Evolutionary conservation across 192 early-diverging fungal genomes (phyloP).

Genomic region (Linnemannia zychae): DNA sequence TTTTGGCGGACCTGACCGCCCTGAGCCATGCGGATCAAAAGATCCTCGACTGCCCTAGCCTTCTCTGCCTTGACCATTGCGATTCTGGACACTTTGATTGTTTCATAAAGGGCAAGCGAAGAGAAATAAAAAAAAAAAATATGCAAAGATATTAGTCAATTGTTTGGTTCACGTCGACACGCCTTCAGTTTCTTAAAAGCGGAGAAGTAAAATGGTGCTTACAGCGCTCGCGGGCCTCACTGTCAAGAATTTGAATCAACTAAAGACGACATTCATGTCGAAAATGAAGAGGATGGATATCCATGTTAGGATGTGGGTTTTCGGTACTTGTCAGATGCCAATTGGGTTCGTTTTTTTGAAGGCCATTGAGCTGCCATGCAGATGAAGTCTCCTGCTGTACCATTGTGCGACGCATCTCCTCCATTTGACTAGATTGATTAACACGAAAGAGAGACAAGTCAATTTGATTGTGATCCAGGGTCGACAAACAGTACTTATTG

Average conservation of each 20-base stretch:
- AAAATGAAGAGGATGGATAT: neutral
- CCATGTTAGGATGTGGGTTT: neutral
- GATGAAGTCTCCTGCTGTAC: constrained; percentile 42
- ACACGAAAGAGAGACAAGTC: neutral
- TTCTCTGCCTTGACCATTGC: constrained; percentile 92
- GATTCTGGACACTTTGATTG: constrained; percentile 94
- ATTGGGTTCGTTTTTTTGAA: neutral
- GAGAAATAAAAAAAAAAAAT: neutral
- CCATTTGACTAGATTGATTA: constrained; percentile 75
- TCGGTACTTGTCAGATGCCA: neutral
- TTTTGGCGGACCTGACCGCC: constrained; percentile 84
- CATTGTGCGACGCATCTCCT: constrained; percentile 88
- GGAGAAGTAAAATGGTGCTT: constrained; percentile 25
- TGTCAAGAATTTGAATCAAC: constrained; percentile 86
- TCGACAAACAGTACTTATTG: neutral
- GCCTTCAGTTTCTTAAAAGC: neutral
- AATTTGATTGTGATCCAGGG: neutral
- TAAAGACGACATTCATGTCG: constrained; percentile 24
- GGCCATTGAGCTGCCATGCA: no score
- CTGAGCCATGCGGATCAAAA: constrained; percentile 92
- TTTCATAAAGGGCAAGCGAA: no score
- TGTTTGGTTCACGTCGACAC: neutral
- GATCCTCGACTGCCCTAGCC: constrained; percentile 89
- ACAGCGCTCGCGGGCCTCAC: constrained; percentile 86
- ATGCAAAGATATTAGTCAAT: neutral